These are phyloP conservation scores for Dendrobium huoshanense DNA, from an alignment of 106 monocot genomes.

Conservation along the genomic window DNA sequence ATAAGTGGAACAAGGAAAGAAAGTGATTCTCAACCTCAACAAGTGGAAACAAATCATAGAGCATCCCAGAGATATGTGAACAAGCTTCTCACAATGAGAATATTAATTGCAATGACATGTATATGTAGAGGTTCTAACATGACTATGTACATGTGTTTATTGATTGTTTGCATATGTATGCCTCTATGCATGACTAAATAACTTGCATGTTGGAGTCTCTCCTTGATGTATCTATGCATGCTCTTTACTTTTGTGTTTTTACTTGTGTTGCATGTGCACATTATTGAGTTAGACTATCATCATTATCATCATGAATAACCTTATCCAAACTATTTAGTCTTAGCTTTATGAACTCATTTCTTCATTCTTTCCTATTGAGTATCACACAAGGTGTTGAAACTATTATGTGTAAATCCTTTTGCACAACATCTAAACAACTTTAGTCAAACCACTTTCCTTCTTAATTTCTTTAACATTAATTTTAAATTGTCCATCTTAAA, in stretches of 20 bases:
- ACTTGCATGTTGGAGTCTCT: neutral
- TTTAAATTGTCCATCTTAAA: neutral
- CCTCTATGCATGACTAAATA: neutral
- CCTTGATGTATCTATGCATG: neutral
- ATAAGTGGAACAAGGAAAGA: neutral
- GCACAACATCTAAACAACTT: neutral
- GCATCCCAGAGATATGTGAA: neutral
- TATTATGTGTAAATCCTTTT: neutral
- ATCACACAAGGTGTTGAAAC: neutral
- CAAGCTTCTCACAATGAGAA: neutral
- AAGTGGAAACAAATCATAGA: neutral
- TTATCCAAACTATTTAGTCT: neutral
- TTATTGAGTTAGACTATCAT: neutral
- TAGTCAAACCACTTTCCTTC: neutral
- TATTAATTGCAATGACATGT: neutral
- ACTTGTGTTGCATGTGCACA: neutral
- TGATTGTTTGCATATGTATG: neutral
- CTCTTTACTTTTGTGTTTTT: neutral
- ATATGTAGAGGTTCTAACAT: neutral
- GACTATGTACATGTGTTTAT: neutral
- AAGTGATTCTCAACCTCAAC: neutral
- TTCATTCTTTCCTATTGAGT: neutral
- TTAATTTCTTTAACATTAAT: neutral
- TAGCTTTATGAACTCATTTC: neutral
- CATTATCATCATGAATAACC: neutral